phyloP scores from a whole-genome alignment of 2,329 filamentous ascomycete genomes.

The Cryphonectria naterciae region DNA sequence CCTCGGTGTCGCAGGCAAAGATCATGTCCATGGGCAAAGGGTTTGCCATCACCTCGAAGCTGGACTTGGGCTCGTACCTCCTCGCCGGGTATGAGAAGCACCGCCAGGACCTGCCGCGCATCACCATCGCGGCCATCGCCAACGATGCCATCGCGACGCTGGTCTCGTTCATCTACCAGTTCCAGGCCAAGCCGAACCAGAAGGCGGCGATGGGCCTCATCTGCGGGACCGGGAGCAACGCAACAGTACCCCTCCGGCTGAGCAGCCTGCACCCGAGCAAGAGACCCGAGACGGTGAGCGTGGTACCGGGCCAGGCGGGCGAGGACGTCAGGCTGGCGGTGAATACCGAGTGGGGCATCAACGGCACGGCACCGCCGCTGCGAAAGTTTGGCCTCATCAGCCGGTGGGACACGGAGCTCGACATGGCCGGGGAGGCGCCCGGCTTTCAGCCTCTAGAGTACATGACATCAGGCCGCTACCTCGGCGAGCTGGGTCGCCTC shows the following conservation, averaged over 20 bases:
- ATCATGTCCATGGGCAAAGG: conserved; percentile 74
- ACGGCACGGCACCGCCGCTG: conserved; percentile 71
- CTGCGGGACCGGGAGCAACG: conserved; percentile 80
- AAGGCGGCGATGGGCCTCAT: conserved; percentile 80
- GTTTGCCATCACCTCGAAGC: conserved; percentile 63
- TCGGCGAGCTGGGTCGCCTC: conserved; percentile 75
- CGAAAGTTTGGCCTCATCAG: conserved; percentile 66
- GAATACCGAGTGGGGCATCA: conserved; percentile 86
- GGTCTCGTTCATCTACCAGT: conserved; percentile 75
- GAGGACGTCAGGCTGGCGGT: conserved; percentile 70
- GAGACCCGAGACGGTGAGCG: conserved; percentile 52
- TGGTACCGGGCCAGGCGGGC: conserved; percentile 49
- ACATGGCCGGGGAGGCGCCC: conserved; percentile 67
- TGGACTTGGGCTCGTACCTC: conserved; percentile 64
- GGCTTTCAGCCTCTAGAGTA: conserved; percentile 85
- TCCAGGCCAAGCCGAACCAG: conserved; percentile 62
- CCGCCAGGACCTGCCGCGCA: conserved; percentile 58
- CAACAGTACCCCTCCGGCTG: conserved; percentile 73
- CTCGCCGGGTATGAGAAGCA: conserved; percentile 61
- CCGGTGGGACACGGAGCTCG: conserved; percentile 71
- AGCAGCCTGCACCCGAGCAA: conserved; percentile 67
- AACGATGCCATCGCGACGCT: conserved; percentile 83
- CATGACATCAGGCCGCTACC: conserved; percentile 79
- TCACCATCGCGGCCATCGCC: conserved; percentile 75
- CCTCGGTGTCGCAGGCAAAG: conserved; percentile 63